Evolutionary conservation across 106 monocot genomes (phyloP).

Genomic region (Phalaenopsis equestris): DNA sequence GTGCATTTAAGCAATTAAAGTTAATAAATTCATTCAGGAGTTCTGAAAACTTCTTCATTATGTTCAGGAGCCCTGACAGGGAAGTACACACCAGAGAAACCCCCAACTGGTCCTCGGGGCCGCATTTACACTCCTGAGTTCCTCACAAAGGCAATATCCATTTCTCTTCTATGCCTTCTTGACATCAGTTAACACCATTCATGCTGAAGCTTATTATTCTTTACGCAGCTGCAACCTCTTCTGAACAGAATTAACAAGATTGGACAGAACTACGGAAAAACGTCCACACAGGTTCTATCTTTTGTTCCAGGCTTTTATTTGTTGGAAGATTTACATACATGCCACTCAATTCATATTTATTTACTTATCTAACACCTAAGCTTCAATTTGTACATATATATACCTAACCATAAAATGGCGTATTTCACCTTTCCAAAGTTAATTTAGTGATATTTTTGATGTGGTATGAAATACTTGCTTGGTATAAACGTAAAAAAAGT

Average conservation of each 20-base stretch:
- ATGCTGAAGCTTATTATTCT: background rate
- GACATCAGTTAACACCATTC: background rate
- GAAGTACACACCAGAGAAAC: slow-evolving; percentile 86
- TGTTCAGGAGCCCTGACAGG: slow-evolving; percentile 79
- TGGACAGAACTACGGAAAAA: slow-evolving; percentile 62
- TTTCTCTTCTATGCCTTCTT: background rate
- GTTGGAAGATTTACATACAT: background rate
- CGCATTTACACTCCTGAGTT: slow-evolving; percentile 80
- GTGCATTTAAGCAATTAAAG: background rate
- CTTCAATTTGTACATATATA: too few species aligned
- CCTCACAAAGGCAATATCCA: slow-evolving; percentile 53
- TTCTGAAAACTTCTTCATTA: background rate
- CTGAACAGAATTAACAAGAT: slow-evolving; percentile 69
- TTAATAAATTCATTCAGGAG: background rate
- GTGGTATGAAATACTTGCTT: too few species aligned
- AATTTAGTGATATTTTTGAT: too few species aligned
- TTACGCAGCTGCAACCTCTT: slow-evolving; percentile 74
- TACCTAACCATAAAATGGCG: too few species aligned
- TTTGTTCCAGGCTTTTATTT: background rate
- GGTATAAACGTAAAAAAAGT: too few species aligned
- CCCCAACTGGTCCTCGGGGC: slow-evolving; percentile 85
- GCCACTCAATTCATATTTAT: too few species aligned
- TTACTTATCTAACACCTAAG: too few species aligned
- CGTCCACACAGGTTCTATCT: slow-evolving; percentile 69
- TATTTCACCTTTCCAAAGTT: too few species aligned